Percentiles rank a stretch among this genome's conserved stretches.
Conservation (phyloP, 768 basidiomycete species). For the Boletus tomentosulus region DNA sequence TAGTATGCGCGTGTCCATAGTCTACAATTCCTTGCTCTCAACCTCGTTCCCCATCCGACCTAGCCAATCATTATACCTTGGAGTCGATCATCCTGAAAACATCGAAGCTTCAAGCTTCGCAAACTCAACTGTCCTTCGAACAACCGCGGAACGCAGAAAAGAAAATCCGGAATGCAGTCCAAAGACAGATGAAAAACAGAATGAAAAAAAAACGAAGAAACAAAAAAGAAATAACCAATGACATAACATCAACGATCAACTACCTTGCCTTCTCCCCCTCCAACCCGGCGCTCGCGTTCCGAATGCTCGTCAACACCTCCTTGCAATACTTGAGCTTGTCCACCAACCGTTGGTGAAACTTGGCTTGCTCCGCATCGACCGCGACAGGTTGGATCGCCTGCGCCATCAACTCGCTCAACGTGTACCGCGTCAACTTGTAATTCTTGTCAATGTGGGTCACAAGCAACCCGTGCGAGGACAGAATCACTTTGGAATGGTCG, state of each 20-base stretch:
- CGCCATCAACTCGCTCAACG: constrained; percentile 67
- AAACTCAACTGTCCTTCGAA: too few species aligned
- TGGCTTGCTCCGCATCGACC: constrained; percentile 51
- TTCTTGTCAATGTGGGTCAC: constrained; percentile 92
- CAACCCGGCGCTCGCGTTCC: constrained; percentile 49
- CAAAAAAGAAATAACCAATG: not conserved
- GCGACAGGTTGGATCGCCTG: constrained; percentile 39
- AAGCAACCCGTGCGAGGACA: constrained; percentile 73
- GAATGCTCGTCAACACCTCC: constrained; percentile 74
- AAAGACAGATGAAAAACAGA: not conserved
- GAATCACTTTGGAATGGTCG: constrained; percentile 92
- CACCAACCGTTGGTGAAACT: constrained; percentile 59
- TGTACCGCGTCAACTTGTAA: constrained; percentile 71
- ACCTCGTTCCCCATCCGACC: too few species aligned
- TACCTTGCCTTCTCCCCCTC: constrained; percentile 6
- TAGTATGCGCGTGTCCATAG: too few species aligned
- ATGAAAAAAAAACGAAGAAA: not conserved
- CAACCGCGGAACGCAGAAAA: not conserved
- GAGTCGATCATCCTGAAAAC: too few species aligned
- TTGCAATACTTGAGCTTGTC: constrained; percentile 85
- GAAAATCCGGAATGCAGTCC: not conserved
- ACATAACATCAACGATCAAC: not conserved
- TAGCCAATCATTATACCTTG: too few species aligned
- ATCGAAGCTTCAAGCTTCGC: not conserved
- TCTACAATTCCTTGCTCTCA: too few species aligned